Base-by-base conservation (phyloP, 2,329 filamentous ascomycete species). In the Microcyclospora tardicrescens region DNA sequence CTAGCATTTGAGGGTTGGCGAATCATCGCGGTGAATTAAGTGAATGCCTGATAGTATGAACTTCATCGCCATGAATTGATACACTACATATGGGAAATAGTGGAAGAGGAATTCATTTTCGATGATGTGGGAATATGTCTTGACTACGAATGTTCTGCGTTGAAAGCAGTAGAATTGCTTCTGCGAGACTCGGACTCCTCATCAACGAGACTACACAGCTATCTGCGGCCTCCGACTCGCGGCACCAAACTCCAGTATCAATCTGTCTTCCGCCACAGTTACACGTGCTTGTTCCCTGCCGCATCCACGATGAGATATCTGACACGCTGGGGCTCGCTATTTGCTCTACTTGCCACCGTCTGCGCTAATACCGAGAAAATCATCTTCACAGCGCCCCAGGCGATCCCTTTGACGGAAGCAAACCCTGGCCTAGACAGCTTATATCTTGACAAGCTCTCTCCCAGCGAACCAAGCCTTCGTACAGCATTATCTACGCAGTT, bases 311-410 rank as follows among this genome's bases (percentile, higher is more conserved):
- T 54, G 48, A 54, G 45, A 39, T 36, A 48, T 40, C 43, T 44
- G 41, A 37, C 38, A 34, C 38, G 38, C 42, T 28, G 45, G 41
- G 37, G 36, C 33, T 40, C 43, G 36, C 37, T 53, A 44, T 48
- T 53, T 46, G 49, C 51, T 34, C 41, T 49, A 34, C 47, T 53
- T 38, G 43, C 43, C 28, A 40, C 45, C 41, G 48, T 55, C 43
- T 53, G 58, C 49, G 85, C 81, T 58, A 96, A 98, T 60, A 81
- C 82, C 39, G 91, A 96, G 60, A 98, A 98, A 64, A 70, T 75
- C 50, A 84, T 96, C 54, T 96, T 98, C 65, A 67, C 81, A 28
- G 85, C 75, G 15, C 86, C 87, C 10, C 56, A 64, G 27, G 60
- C 68, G 27, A 60, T 75, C 52, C 60, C 67, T 39, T 61, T 82